Evolutionary conservation across 2,329 filamentous ascomycete species (phyloP), one percentile per base, ranked within the genome.

Genomic region (Trichoderma atrobrunneum): DNA sequence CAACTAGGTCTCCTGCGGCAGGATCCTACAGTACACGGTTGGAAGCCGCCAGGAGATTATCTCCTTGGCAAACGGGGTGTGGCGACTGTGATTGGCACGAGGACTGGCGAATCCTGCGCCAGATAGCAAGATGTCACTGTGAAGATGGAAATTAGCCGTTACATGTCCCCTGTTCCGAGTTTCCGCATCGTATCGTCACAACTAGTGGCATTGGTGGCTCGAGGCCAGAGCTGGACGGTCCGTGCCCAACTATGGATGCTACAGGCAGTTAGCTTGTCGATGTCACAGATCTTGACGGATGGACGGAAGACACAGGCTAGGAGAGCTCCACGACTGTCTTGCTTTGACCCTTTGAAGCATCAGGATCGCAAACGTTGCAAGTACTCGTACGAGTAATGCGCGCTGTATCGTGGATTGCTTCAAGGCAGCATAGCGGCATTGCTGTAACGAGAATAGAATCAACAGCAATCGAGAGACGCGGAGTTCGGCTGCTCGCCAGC

Each of bases 281-380:
- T 62, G 57, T 70, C 39, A 59, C 56, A 62, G 67, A 70, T 62
- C 67, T 62, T 61, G 54, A 62, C 67, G 66, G 56, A 34, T 68
- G 39, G 57, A 21, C 18, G 65, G 51, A 51, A 12, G 21, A 28
- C 60, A 24, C 34, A 5, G 34, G 24, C 60, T 43, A 28, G 21
- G 14, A 28, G 26, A 12, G 7, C 60, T 43, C 21, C 60, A 62
- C 60, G 60, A 36, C 12, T 36, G 51, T 30, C 12, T 11, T 11
- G 30, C 51, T 56, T n/a, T 24, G 24, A 67, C 28, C 28, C 8
- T 12, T 21, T 32, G 51, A 57, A 64, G 62, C 21, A 21, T 39
- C 26, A 43, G 32, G 36, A 36, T n/a, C 16, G 56, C 28, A 34
- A 34, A 32, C 30, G n/a, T 14, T 36, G 57, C 3, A 7, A 8